These are phyloP conservation scores for Cladophialophora immunda DNA, from an alignment of 2,329 filamentous ascomycete species.

Conservation along the genomic window DNA sequence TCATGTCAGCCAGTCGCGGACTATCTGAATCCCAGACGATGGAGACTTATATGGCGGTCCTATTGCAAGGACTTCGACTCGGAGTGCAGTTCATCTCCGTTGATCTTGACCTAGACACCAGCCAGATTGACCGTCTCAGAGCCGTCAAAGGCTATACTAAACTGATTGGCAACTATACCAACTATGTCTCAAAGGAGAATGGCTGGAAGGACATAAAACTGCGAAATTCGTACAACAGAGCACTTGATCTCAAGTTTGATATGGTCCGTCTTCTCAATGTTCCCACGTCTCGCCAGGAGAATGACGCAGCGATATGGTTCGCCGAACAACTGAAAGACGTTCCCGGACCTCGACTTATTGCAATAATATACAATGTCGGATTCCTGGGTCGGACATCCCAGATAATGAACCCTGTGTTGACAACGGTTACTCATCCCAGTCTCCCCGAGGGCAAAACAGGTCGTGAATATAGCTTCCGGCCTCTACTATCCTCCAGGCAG, in stretches of 20 bases:
- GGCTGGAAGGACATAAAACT: slow-evolving; percentile 32
- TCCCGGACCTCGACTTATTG: slow-evolving; percentile 44
- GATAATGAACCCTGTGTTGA: slow-evolving; percentile 53
- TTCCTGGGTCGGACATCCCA: slow-evolving; percentile 54
- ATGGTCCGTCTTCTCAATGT: slow-evolving; percentile 51
- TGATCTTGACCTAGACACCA: slow-evolving; percentile 47
- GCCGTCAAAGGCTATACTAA: slow-evolving; percentile 50
- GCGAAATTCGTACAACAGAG: slow-evolving; percentile 43
- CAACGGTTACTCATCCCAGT: slow-evolving; percentile 52
- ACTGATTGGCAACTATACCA: slow-evolving; percentile 49
- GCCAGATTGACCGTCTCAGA: slow-evolving; percentile 42
- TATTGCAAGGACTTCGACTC: slow-evolving; percentile 51
- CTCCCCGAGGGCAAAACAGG: slow-evolving; percentile 40
- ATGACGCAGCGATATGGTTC: slow-evolving; percentile 49
- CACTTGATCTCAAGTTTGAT: slow-evolving; percentile 49
- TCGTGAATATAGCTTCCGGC: slow-evolving; percentile 42
- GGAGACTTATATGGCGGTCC: slow-evolving; percentile 47
- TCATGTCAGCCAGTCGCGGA: slow-evolving; percentile 28
- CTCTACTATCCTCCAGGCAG: slow-evolving; percentile 39
- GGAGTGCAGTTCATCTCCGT: slow-evolving; percentile 53
- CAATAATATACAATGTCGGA: slow-evolving; percentile 54
- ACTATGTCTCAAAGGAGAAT: slow-evolving; percentile 4
- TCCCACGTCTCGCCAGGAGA: slow-evolving; percentile 48
- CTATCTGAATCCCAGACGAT: slow-evolving; percentile 8
- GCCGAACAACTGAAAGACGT: slow-evolving; percentile 47